Conservation (phyloP, 768 basidiomycete species). For the Mycena crocata region DNA sequence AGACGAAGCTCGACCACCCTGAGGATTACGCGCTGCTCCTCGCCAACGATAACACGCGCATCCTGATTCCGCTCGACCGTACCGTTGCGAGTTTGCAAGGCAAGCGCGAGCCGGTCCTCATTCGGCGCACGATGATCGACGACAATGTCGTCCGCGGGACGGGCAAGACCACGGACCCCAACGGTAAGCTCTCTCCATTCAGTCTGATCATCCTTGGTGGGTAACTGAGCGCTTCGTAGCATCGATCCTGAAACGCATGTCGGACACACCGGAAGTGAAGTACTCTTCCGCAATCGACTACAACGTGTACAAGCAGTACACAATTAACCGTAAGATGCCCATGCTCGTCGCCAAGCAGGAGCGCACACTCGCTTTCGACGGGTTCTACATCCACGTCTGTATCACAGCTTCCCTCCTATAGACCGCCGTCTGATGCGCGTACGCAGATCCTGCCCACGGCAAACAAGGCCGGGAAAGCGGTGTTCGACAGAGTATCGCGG, state of each 20-base stretch:
- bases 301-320: slow-evolving; percentile 94
- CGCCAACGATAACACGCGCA: slow-evolving; percentile 63
- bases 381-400: slow-evolving; percentile 89
- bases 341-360: slow-evolving; percentile 94
- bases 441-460: slow-evolving; percentile 88
- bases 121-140: slow-evolving; percentile 81
- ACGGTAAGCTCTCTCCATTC: slow-evolving; percentile 66
- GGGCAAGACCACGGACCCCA: slow-evolving; percentile 88
- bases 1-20: slow-evolving; percentile 72
- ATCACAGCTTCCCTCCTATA: neutral
- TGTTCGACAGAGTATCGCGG: slow-evolving; percentile 87
- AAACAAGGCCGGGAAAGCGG: slow-evolving; percentile 77
- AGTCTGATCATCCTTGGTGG: neutral
- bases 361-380: slow-evolving; percentile 92
- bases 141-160: slow-evolving; percentile 74
- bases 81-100: slow-evolving; percentile 97
- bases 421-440: slow-evolving; percentile 21
- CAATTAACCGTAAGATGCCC: slow-evolving; percentile 93
- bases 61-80: slow-evolving; percentile 90
- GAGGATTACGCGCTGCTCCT: slow-evolving; percentile 88
- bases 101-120: slow-evolving; percentile 84
- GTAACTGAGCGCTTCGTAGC: slow-evolving; percentile 56
- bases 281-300: slow-evolving; percentile 78
- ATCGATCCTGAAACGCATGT: slow-evolving; percentile 92
- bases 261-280: slow-evolving; percentile 75